Evolutionary conservation across 2,329 filamentous ascomycete species (phyloP), one percentile per base, ranked within the genome.

Genomic region (Dothistroma septosporum): DNA sequence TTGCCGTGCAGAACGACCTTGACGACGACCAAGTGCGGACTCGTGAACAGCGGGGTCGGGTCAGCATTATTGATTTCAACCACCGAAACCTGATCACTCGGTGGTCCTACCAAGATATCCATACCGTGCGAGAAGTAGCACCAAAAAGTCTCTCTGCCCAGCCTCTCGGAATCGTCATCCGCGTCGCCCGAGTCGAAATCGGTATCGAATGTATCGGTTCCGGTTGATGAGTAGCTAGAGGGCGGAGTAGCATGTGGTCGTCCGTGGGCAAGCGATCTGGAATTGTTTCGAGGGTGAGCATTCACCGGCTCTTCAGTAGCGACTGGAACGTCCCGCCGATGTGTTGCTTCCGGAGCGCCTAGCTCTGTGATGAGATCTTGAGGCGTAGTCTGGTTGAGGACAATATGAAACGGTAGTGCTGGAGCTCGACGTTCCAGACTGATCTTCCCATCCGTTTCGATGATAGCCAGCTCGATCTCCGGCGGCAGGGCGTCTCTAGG

Each of bases 121-220:
- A 99, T 95, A 1, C 94, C 94, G 64, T 96, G 87, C 66, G 93
- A 89, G 73, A 97, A 99, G 74, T 99, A 99, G 74, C 97, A 97
- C 77, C 94, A 97, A 74, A 97, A 99, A 66, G 88, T 92, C 69
- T 84, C 81, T 46, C 70, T 58, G 31, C 61, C 62, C 6, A 75
- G 73, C 41, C 80, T 76, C 72, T 95, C 91, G 4, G 86, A 83
- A 55, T 86, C 86, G 16, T 85, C 73, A 2, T 78, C 82, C 60
- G 83, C 83, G 61, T 76, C 73, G 33, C 81, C 79, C 7, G 73
- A 72, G 21, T 79, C 78, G 55, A 79, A 79, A 62, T 80, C 78
- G 58, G 76, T 77, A 52, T 76, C 74, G 53, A 74, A 76, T 1
- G 74, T 76, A 48, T 79, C 77, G 46, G 78, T 79, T 28, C 77